Percentiles rank a stretch among this genome's conserved stretches.
Evolutionary conservation across 2,329 filamentous ascomycete species (phyloP).

Genomic region (Biscogniauxia marginata): DNA sequence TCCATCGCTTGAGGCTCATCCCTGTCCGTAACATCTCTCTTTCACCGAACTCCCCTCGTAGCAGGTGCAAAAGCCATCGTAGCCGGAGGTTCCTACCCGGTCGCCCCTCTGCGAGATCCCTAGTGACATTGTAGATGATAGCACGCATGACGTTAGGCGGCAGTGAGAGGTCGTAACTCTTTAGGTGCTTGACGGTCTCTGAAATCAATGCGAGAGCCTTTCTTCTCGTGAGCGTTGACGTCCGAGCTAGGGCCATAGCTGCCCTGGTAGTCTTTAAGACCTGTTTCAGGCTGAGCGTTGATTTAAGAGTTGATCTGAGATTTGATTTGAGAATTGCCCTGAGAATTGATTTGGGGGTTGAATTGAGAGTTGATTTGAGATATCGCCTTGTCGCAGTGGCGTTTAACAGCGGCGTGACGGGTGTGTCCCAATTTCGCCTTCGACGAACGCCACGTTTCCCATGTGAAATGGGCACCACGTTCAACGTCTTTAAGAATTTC

Average conservation of each 20-base stretch:
- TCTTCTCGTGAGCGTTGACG: constrained; percentile 21
- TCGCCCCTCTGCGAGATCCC: constrained; percentile 33
- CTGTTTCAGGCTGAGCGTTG: neutral
- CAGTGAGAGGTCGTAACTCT: constrained; percentile 18
- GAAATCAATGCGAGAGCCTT: constrained; percentile 32
- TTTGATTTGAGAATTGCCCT: no score
- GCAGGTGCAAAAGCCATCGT: constrained; percentile 34
- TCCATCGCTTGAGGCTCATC: constrained; percentile 18
- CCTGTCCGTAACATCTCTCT: constrained; percentile 24
- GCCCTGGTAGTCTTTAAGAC: constrained; percentile 14
- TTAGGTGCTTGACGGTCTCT: constrained; percentile 32
- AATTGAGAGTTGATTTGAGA: neutral
- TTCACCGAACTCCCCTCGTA: constrained; percentile 28
- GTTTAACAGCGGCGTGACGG: neutral
- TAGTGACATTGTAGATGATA: constrained; percentile 35
- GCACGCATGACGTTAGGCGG: constrained; percentile 27
- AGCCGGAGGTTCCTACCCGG: constrained; percentile 37
- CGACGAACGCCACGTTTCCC: neutral
- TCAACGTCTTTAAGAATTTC: constrained; percentile 16
- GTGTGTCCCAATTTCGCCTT: neutral
- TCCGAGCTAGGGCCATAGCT: constrained; percentile 19
- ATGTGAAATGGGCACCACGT: constrained; percentile 2
- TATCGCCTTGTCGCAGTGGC: neutral
- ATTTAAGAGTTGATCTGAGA: no score
- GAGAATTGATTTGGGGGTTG: no score